Evolutionary conservation across 75 land plant species (phyloP), one percentile per base, ranked within the genome.

Genomic region (Pinus albicaulis): DNA sequence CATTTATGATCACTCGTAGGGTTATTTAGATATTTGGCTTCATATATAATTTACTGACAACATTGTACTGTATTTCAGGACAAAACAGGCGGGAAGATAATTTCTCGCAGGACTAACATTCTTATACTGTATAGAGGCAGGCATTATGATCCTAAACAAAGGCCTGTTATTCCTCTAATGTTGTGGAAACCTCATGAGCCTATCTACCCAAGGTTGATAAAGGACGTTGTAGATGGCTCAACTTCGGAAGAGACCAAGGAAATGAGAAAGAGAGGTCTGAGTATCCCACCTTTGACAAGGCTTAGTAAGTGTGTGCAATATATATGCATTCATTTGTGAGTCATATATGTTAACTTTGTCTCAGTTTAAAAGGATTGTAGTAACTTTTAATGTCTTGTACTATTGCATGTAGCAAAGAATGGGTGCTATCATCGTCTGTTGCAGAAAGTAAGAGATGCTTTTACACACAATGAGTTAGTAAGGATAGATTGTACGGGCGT

Each of bases 401-500:
- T 69, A 55, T 23, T 19, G 57, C 38, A 28, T 86, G 77, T 82
- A 95, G 98, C 89, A 11, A 91, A 89, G 77, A 95, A 95, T 81
- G 98, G 96, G 25, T 90, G 89, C 48, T 95, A 91, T 80, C 85
- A 89, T n/a, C 88, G 84, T 78, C 91, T 95, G 11, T 91, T 93
- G 70, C 76, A 79, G 19, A 86, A 83, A 79, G 92, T 95, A 55
- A 84, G 88, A 74, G 86, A 83, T 59, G 93, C 93, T 15, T 95
- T 93, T 74, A 26, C 77, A 65, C 81, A 76, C 56, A 90, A 89
- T 74, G 98, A 93, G 52, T 89, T 95, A 0, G 91, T 93, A 56
- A 87, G 91, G 69, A 80, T 95, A 34, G 98, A 95, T 59, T 95
- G 98, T 79, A 65, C 75, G 6, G 81, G 86, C 71, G 79, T 88